Base-by-base conservation (phyloP, 2,329 filamentous ascomycete genomes). In the Aspergillus tanneri region DNA sequence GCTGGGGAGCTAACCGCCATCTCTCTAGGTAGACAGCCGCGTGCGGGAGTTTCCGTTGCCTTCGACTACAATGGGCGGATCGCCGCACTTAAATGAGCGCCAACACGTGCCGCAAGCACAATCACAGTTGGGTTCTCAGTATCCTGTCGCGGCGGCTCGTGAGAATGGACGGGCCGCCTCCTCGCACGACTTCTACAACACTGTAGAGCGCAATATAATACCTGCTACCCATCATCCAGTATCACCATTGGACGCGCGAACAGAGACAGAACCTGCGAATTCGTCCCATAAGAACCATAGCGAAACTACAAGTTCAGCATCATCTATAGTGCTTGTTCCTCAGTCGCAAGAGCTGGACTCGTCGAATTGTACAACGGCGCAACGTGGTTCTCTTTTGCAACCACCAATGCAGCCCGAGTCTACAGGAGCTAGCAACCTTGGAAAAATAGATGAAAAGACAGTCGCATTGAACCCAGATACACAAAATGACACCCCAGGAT, bases 21-120 rank as follows among this genome's bases (percentile, higher is more conserved):
- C 19, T 21, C 30, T 18, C 9, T 18, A 28, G 21, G 21, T 39
- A 34, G 34, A 46, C 41, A 45, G 32, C 50, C 43, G 47, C 30
- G 37, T 22, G 16, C 37, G 25, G 36, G 32, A 32, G 30, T 8
- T 7, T 18, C 25, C 25, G 16, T 49, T 35, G 16, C 38, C 40
- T 36, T 16, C 40, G 28, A 19, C 42, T 36, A 50, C 23, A 18
- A 54, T 50, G 49, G 46, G 48, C 42, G 43, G 45, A 46, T 46
- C 46, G 37, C 43, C 47, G 43, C 46, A 43, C 19, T 18, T 52
- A 25, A 52, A 56, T 49, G 45, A 49, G 23, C 40, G 50, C 21
- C 54, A 58, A 41, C 52, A 52, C 37, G 49, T 56, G 43, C 59
- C 58, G 37, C 53, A 45, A 8, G 43, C 56, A 12, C 52, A 57